Evolutionary conservation across 768 basidiomycete genomes (phyloP).

Genomic region (Albatrellus ellisii): DNA sequence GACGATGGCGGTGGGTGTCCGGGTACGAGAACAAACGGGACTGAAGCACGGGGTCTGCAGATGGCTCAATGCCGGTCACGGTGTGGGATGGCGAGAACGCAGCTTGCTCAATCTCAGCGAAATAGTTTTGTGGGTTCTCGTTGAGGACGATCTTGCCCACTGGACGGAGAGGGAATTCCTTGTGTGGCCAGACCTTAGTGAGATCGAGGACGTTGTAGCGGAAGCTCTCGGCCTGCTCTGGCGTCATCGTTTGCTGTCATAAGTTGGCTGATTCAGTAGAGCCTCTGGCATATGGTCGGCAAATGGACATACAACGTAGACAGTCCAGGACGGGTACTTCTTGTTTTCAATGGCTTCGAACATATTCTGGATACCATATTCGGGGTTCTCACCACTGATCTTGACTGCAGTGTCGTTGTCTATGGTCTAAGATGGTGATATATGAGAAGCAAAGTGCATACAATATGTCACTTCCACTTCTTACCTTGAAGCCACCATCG

Average conservation of each 20-base stretch:
- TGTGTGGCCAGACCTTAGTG: constrained; percentile 88
- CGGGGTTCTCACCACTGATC: constrained; percentile 65
- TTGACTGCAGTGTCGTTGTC: constrained; percentile 49
- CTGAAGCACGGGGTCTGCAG: constrained; percentile 87
- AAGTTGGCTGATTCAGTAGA: constrained; percentile 6
- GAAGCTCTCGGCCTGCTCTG: constrained; percentile 82
- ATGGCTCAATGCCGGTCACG: constrained; percentile 81
- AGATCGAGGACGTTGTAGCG: constrained; percentile 85
- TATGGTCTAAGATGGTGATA: constrained; percentile 37
- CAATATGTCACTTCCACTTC: neutral
- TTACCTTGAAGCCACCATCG: constrained; percentile 60
- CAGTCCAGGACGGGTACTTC: constrained; percentile 77
- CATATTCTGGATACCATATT: constrained; percentile 70
- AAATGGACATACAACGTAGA: constrained; percentile 52
- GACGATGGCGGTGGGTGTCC: constrained; percentile 77
- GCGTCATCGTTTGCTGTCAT: constrained; percentile 80
- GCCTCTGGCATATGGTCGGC: too few relatives aligned
- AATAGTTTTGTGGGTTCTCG: constrained; percentile 77
- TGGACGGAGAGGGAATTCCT: constrained; percentile 76
- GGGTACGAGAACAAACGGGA: constrained; percentile 93
- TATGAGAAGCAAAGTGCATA: too few relatives aligned
- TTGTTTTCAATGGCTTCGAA: constrained; percentile 76
- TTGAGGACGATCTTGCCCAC: constrained; percentile 78
- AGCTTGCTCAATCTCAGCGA: constrained; percentile 87
- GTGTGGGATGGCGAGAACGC: constrained; percentile 87